Base-by-base conservation (phyloP, 2,329 filamentous ascomycete genomes). In the Fusarium temperatum region DNA sequence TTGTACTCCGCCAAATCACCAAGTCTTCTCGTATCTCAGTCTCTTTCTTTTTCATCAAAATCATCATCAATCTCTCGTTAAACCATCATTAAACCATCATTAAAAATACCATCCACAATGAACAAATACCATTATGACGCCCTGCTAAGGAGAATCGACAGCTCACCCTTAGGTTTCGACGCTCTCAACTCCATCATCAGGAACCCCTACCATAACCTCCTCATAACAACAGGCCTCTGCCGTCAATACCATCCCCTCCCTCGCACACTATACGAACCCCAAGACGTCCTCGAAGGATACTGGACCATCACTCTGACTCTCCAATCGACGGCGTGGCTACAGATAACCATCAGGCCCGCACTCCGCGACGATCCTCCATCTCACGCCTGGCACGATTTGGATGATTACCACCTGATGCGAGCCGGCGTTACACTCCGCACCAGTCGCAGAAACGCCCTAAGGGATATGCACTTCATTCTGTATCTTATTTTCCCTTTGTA, bases 161-260 rank as follows among this genome's bases (percentile, higher is more conserved):
- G 0, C 15, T 18, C 15, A 36, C 17, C 35, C 35, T 18, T 1
- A 9, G 0, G 0, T 36, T 9, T 35, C 32, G 32, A 15, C 32
- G 0, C 32, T 36, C 0, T 36, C 17, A 0, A 18, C 3, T 36
- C 35, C 35, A 1, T 36, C 15, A 18, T 1, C 0, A 36, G 35
- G 17, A 0, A 0, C 32, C 32, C 32, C 32, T 35, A 35, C 32
- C 32, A 15, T 0, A 35, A 35, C 35, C 35, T 36, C 35, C 35
- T 35, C 14, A 15, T 36, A 2, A 36, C 35, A 36, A 1, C 35
- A 18, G 17, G 8, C 17, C 35, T 36, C 17, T 0, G 35, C 35
- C 35, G 8, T 9, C 17, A 9, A 17, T 36, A 18, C 35, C 35
- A 36, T 36, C 35, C 35, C 35, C 3, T 36, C 17, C 35, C 35